Conservation (phyloP, 108 stramenopile genomes). For the Cyclotella atomus region DNA sequence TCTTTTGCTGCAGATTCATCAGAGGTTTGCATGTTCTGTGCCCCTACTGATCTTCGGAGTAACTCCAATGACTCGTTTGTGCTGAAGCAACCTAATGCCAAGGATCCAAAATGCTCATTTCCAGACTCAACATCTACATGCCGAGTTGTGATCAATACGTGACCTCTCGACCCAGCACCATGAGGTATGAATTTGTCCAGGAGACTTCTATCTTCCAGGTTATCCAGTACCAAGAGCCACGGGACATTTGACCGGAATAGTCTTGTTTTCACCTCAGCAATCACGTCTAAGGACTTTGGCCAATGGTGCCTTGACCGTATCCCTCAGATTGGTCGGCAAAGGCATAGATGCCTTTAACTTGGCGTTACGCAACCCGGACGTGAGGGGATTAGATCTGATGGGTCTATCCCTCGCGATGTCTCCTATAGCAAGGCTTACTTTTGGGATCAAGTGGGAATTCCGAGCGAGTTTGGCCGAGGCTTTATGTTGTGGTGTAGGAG, state of each 20-base stretch:
- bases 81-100: slow-evolving; percentile 59
- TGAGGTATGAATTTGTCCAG: slow-evolving; percentile 58
- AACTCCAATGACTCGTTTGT: slow-evolving; percentile 61
- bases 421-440: too few relatives aligned
- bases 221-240: slow-evolving; percentile 76
- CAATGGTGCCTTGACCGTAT: too few relatives aligned
- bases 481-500: too few relatives aligned
- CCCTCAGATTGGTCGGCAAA: too few relatives aligned
- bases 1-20: slow-evolving; percentile 13
- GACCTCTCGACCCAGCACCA: slow-evolving; percentile 56
- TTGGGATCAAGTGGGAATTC: too few relatives aligned
- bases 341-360: too few relatives aligned
- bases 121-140: slow-evolving; percentile 38
- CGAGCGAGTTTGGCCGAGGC: too few relatives aligned
- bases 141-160: slow-evolving; percentile 69
- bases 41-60: slow-evolving; percentile 35
- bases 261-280: slow-evolving; percentile 63
- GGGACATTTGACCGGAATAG: slow-evolving; percentile 56
- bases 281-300: too few relatives aligned
- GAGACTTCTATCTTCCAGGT: slow-evolving; percentile 58
- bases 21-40: slow-evolving; percentile 28
- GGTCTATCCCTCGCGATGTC: too few relatives aligned
- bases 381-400: too few relatives aligned
- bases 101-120: slow-evolving; percentile 16
- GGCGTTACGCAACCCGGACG: too few relatives aligned